phyloP scores from a whole-genome alignment of 208 protist genomes.

The Wallacemonas collosoma region DNA sequence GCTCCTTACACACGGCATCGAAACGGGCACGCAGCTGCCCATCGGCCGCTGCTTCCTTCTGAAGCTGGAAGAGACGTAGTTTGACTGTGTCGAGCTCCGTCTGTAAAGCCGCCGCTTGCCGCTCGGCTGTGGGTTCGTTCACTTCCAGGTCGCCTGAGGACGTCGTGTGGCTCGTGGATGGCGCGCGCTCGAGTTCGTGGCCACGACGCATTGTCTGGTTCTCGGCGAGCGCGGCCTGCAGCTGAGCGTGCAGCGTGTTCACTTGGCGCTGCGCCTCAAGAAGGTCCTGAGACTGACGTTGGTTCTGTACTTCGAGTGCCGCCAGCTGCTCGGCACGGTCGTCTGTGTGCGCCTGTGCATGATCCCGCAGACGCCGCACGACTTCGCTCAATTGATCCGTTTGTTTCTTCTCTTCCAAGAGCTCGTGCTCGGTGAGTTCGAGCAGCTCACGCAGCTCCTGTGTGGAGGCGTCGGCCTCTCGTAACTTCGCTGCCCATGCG shows the following conservation, averaged over 20 bases:
- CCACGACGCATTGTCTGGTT: not conserved
- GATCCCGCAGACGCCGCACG: conserved; percentile 25
- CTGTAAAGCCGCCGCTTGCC: no score
- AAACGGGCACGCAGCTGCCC: conserved; percentile 11
- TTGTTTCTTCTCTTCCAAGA: conserved; percentile 37
- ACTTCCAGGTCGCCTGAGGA: not conserved
- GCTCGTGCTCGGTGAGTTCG: conserved; percentile 40
- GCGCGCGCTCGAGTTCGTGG: no score
- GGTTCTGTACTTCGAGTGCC: conserved; percentile 7
- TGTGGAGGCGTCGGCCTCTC: not conserved
- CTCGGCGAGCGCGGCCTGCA: not conserved
- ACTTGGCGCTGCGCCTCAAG: conserved; percentile 3
- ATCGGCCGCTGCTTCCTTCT: conserved; percentile 15
- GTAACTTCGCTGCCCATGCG: conserved; percentile 16
- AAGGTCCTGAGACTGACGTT: conserved; percentile 15
- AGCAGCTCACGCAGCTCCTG: conserved; percentile 44
- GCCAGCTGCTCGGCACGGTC: conserved; percentile 1
- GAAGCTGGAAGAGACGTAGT: conserved; percentile 23
- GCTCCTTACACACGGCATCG: conserved; percentile 15
- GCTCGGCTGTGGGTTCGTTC: no score
- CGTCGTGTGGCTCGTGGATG: not conserved
- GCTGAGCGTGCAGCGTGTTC: conserved; percentile 21
- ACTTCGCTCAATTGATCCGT: conserved; percentile 30
- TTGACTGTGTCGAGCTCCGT: conserved; percentile 17
- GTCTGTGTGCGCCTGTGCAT: conserved; percentile 24